These are phyloP conservation scores for Fusarium nanum DNA, from an alignment of 2,329 filamentous ascomycete genomes.

Conservation along the genomic window DNA sequence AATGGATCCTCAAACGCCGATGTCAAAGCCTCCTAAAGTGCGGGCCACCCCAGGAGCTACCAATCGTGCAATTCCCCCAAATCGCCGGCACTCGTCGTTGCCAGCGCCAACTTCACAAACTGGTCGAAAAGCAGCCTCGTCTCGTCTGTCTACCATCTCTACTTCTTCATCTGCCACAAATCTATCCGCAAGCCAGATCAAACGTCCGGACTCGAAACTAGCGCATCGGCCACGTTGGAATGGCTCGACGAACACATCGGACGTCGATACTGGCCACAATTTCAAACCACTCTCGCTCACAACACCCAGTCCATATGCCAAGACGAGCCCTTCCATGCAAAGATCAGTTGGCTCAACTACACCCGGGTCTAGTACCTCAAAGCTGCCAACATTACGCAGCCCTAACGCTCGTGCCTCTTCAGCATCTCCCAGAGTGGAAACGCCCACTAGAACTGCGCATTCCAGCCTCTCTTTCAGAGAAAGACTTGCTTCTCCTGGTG, in stretches of 20 bases:
- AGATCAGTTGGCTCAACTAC: slow-evolving; percentile 59
- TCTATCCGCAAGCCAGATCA: slow-evolving; percentile 53
- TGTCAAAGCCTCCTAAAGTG: slow-evolving; percentile 55
- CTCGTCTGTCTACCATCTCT: slow-evolving; percentile 60
- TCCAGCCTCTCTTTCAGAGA: slow-evolving; percentile 67
- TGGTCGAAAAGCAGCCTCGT: slow-evolving; percentile 56
- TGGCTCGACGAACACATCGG: slow-evolving; percentile 70
- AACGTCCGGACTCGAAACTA: slow-evolving; percentile 60
- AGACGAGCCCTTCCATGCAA: slow-evolving; percentile 55
- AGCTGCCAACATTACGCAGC: slow-evolving; percentile 62
- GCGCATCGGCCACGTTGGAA: slow-evolving; percentile 79
- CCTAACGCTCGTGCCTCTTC: slow-evolving; percentile 60
- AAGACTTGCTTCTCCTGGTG: slow-evolving; percentile 61
- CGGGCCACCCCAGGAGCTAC: slow-evolving; percentile 63
- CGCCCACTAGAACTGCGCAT: slow-evolving; percentile 57
- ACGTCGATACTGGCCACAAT: slow-evolving; percentile 75
- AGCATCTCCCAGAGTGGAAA: slow-evolving; percentile 60
- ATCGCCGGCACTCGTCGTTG: slow-evolving; percentile 61
- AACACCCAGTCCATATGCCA: slow-evolving; percentile 68
- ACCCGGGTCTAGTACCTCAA: slow-evolving; percentile 57
- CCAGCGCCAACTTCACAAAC: slow-evolving; percentile 57
- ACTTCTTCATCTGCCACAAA: slow-evolving; percentile 62
- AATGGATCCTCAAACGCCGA: slow-evolving; percentile 60
- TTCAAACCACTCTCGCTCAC: slow-evolving; percentile 72
- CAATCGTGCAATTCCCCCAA: slow-evolving; percentile 58